phyloP scores from a whole-genome alignment of 23 red algal species.

The Cyanidiococcus yangmingshanensis region DNA sequence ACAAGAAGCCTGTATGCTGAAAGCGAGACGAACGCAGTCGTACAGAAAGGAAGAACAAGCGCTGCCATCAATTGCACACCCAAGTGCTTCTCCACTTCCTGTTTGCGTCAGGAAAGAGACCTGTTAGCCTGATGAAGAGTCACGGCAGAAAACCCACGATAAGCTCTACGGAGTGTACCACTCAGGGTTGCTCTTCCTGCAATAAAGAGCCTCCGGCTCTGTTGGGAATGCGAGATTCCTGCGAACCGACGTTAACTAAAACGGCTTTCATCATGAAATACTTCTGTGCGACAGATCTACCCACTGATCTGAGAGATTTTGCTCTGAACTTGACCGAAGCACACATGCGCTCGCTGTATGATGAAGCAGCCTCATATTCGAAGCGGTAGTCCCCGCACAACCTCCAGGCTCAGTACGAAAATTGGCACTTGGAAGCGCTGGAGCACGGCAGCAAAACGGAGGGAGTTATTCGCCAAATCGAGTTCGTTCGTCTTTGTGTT shows the following conservation, averaged over 20 bases:
- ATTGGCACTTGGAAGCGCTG: neutral
- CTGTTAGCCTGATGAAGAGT: neutral
- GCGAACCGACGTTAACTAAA: neutral
- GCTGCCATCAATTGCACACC: too few relatives aligned
- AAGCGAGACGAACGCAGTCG: neutral
- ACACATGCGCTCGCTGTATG: neutral
- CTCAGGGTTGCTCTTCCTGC: neutral
- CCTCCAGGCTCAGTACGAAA: too few relatives aligned
- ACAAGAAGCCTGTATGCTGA: neutral
- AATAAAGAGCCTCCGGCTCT: neutral
- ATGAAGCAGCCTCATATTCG: neutral
- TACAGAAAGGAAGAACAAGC: neutral
- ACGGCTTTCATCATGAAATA: neutral
- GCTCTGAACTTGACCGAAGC: neutral
- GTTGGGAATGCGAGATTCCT: neutral
- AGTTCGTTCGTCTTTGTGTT: neutral
- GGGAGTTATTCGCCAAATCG: neutral
- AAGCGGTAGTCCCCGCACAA: too few relatives aligned
- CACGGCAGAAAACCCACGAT: neutral
- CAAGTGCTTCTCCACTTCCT: too few relatives aligned
- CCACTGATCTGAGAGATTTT: neutral
- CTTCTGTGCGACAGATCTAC: neutral
- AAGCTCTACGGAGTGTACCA: neutral
- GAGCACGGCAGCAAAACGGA: neutral
- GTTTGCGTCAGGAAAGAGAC: too few relatives aligned